phyloP scores from a whole-genome alignment of 257 asterid genomes.

The Eustoma russellianum region DNA sequence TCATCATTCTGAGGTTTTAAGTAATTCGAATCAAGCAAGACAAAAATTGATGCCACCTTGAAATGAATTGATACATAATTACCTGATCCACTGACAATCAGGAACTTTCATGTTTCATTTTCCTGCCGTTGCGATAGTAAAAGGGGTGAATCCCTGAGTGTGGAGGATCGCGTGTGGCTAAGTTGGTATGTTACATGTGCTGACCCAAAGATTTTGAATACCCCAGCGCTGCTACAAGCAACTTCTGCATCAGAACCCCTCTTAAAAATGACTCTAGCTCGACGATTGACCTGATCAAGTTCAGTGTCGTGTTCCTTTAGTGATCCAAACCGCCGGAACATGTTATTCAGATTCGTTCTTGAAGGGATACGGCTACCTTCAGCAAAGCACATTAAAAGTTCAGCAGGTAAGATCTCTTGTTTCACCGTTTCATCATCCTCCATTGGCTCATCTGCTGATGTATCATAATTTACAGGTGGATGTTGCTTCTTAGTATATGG shows the following conservation, averaged over 20 bases:
- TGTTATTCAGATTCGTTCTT: slow-evolving; percentile 63
- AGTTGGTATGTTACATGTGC: slow-evolving; percentile 64
- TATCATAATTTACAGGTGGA: slow-evolving; percentile 31
- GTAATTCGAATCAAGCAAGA: no score
- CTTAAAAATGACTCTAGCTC: slow-evolving; percentile 81
- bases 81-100: slow-evolving; percentile 26
- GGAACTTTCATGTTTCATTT: slow-evolving; percentile 34
- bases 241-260: slow-evolving; percentile 93
- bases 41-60: not conserved
- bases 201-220: slow-evolving; percentile 71
- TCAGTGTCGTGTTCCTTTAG: slow-evolving; percentile 87
- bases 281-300: slow-evolving; percentile 56
- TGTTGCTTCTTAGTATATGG: slow-evolving; percentile 45
- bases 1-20: no score
- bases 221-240: slow-evolving; percentile 68
- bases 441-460: slow-evolving; percentile 20
- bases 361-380: slow-evolving; percentile 63
- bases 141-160: slow-evolving; percentile 41
- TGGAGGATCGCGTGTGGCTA: slow-evolving; percentile 58
- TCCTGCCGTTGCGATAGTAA: slow-evolving; percentile 35
- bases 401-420: slow-evolving; percentile 70
- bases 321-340: slow-evolving; percentile 85
- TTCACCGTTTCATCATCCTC: slow-evolving; percentile 40
- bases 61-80: slow-evolving; percentile 11
- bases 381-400: slow-evolving; percentile 61